A percentile compares a stretch with the other conserved stretches of the same genome.
phyloP scores from a whole-genome alignment of 139 green algal species.

The Yamagishiella unicocca region DNA sequence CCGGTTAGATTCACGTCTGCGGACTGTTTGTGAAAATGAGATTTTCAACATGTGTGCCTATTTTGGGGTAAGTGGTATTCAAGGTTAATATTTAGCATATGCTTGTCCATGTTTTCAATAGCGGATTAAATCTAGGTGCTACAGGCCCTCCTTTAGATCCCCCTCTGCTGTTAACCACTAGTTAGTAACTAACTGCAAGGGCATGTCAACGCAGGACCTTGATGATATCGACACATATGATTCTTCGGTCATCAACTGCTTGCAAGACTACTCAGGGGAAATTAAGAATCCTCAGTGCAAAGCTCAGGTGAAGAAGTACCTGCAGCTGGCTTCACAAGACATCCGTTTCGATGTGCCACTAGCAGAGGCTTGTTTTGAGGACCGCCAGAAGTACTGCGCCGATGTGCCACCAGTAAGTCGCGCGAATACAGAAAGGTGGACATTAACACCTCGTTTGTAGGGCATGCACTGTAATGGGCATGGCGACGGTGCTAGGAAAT shows the following conservation, averaged over 20 bases:
- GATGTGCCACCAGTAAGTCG: conserved; percentile 70
- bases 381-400: conserved; percentile 71
- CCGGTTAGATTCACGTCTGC: conserved; percentile 76
- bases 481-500: no score
- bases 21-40: conserved; percentile 60
- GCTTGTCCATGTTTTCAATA: neutral
- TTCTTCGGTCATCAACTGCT: conserved; percentile 66
- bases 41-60: conserved; percentile 73
- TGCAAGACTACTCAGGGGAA: conserved; percentile 64
- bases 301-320: conserved; percentile 69
- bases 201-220: conserved; percentile 50
- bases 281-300: conserved; percentile 64
- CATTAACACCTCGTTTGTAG: no score
- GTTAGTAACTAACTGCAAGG: no score
- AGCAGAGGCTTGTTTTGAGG: conserved; percentile 77
- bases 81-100: no score
- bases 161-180: no score
- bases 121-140: no score
- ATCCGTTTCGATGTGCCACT: conserved; percentile 89
- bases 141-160: no score
- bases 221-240: conserved; percentile 64
- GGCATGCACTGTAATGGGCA: no score
- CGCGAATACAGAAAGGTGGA: no score
- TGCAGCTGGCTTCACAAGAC: conserved; percentile 79
- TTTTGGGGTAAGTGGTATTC: conserved; percentile 57